A percentile compares a stretch with the other conserved stretches of the same genome.
Conservation (phyloP, 2,329 filamentous ascomycete species). For the Esteya vermicola region DNA sequence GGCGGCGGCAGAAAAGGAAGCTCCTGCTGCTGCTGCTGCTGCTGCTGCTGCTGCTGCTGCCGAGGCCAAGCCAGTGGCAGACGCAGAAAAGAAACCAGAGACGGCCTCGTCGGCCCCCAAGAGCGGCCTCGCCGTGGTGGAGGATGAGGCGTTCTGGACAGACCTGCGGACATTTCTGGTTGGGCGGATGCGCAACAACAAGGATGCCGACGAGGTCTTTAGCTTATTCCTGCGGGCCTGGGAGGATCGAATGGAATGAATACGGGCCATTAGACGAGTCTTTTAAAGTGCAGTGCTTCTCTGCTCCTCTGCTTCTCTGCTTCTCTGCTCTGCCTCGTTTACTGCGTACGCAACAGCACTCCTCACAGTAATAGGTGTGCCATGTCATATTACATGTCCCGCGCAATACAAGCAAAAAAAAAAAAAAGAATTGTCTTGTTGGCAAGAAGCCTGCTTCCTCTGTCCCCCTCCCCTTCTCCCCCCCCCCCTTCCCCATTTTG, state of each 20-base stretch:
- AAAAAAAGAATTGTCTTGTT: neutral
- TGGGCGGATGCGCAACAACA: constrained; percentile 62
- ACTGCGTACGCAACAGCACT: neutral
- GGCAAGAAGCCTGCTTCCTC: neutral
- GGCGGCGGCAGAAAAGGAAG: too few species aligned
- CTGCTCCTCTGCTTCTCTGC: too few species aligned
- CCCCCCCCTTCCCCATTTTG: too few species aligned
- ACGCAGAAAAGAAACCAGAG: neutral
- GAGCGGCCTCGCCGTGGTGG: constrained; percentile 35
- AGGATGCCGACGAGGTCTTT: constrained; percentile 47
- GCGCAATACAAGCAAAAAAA: neutral
- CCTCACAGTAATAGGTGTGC: too few species aligned
- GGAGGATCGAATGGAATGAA: constrained; percentile 26
- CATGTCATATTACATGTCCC: too few species aligned
- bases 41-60: constrained; percentile 20
- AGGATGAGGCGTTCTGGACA: constrained; percentile 67
- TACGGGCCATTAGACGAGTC: neutral
- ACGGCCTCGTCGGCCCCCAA: neutral
- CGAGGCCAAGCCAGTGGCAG: constrained; percentile 26
- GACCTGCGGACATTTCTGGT: constrained; percentile 71
- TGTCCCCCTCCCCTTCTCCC: too few species aligned
- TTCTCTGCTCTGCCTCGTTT: neutral
- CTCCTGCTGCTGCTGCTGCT: constrained; percentile 20
- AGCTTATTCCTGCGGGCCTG: constrained; percentile 58
- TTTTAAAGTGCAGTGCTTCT: neutral